Percentiles rank a stretch among this genome's conserved stretches.
Evolutionary conservation across 2,329 filamentous ascomycete species (phyloP).

Genomic region (Neocatenulostroma microsporum): DNA sequence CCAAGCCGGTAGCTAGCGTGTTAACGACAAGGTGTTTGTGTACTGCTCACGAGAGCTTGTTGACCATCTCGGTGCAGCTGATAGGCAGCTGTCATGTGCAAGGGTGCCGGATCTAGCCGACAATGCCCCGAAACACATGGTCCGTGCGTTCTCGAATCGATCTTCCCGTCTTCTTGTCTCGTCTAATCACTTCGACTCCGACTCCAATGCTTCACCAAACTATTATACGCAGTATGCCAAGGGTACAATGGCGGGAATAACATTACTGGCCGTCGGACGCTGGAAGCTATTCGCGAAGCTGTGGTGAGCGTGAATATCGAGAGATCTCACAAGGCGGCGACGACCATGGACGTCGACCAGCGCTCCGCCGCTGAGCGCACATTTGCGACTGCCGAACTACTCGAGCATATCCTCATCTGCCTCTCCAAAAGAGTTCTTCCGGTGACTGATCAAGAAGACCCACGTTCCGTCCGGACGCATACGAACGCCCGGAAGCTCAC

Average conservation of each 20-base stretch:
- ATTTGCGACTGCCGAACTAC: constrained; percentile 18
- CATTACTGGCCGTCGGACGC: no score
- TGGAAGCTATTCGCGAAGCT: no score
- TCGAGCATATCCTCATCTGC: constrained; percentile 15
- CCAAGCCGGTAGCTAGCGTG: background rate
- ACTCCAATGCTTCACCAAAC: background rate
- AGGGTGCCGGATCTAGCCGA: background rate
- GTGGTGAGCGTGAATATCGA: no score
- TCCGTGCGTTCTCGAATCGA: background rate
- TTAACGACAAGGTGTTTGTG: background rate
- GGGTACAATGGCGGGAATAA: no score
- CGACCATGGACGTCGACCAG: background rate
- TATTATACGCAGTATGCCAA: background rate
- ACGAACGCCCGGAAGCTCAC: constrained; percentile 9
- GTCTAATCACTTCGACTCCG: background rate
- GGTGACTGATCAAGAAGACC: constrained; percentile 14
- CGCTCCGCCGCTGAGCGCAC: constrained; percentile 5
- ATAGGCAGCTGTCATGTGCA: background rate
- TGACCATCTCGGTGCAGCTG: background rate
- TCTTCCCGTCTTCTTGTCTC: background rate
- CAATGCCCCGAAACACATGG: background rate
- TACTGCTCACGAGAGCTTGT: background rate
- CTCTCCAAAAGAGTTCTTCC: constrained; percentile 9
- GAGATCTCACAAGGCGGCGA: no score
- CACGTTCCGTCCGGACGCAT: constrained; percentile 14